Evolutionary conservation across 257 asterid species (phyloP).

Genomic region (Eustoma russellianum): DNA sequence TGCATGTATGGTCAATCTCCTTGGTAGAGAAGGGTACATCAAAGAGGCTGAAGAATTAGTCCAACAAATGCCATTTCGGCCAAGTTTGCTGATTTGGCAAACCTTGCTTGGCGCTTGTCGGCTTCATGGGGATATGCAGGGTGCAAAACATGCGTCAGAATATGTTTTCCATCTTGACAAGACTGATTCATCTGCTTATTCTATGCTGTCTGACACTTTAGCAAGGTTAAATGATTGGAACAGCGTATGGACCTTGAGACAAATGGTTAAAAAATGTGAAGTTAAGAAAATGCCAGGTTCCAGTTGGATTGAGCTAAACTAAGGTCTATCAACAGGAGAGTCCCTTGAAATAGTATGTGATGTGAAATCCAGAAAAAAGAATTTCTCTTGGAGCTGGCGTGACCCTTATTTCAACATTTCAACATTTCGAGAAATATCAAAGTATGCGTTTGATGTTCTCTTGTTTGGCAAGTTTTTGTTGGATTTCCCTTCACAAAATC

Average conservation of each 20-base stretch:
- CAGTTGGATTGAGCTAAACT: conserved; percentile 47
- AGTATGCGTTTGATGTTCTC: too few relatives aligned
- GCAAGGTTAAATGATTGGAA: conserved; percentile 54
- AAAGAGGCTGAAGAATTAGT: conserved; percentile 53
- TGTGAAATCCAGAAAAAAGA: too few relatives aligned
- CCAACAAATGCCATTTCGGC: conserved; percentile 30
- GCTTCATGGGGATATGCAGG: conserved; percentile 48
- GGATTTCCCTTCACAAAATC: too few relatives aligned
- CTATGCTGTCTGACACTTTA: conserved; percentile 52
- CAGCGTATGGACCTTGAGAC: conserved; percentile 35
- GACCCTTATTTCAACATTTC: too few relatives aligned
- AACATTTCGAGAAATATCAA: too few relatives aligned
- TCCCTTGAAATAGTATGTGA: too few relatives aligned
- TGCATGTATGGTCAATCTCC: conserved; percentile 60
- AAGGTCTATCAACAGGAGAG: not conserved
- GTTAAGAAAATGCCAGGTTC: conserved; percentile 70
- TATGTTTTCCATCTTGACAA: conserved; percentile 35
- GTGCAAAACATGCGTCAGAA: conserved; percentile 55
- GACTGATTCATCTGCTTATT: conserved; percentile 47
- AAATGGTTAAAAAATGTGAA: conserved; percentile 36
- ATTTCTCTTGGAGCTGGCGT: too few relatives aligned
- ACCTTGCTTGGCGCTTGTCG: conserved; percentile 65
- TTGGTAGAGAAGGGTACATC: conserved; percentile 46
- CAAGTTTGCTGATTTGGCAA: conserved; percentile 50
- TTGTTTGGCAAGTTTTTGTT: too few relatives aligned